These are phyloP conservation scores for Stentor coeruleus DNA, from an alignment of 73 alveolate genomes.

Conservation along the genomic window DNA sequence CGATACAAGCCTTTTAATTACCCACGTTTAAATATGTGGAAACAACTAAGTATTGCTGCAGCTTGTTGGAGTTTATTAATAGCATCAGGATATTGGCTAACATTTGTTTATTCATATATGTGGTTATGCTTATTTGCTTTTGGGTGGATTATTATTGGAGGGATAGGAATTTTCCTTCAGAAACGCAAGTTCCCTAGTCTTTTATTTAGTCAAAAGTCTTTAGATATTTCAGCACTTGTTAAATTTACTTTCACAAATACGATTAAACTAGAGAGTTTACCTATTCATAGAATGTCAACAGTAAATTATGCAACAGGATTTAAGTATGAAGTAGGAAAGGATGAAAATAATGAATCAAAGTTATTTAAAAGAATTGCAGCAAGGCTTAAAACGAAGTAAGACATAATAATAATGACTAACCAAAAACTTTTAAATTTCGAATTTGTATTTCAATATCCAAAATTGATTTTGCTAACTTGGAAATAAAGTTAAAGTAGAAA, in stretches of 20 bases:
- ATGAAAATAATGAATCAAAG: no score
- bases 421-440: no score
- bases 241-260: neutral
- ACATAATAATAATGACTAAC: no score
- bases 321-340: neutral
- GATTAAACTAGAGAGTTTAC: neutral
- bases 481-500: no score
- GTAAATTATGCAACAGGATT: neutral
- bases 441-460: no score
- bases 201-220: neutral
- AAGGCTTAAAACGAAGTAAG: no score
- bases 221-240: neutral
- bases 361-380: no score
- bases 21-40: neutral
- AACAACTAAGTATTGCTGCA: neutral
- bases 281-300: neutral
- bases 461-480: no score
- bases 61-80: neutral
- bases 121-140: neutral
- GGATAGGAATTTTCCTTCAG: neutral
- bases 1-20: conserved; percentile 5
- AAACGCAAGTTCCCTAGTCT: neutral
- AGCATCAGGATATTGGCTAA: neutral
- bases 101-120: neutral
- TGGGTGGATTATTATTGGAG: conserved; percentile 2